Conservation (phyloP, 768 basidiomycete genomes). For the Lactarius hengduanensis region DNA sequence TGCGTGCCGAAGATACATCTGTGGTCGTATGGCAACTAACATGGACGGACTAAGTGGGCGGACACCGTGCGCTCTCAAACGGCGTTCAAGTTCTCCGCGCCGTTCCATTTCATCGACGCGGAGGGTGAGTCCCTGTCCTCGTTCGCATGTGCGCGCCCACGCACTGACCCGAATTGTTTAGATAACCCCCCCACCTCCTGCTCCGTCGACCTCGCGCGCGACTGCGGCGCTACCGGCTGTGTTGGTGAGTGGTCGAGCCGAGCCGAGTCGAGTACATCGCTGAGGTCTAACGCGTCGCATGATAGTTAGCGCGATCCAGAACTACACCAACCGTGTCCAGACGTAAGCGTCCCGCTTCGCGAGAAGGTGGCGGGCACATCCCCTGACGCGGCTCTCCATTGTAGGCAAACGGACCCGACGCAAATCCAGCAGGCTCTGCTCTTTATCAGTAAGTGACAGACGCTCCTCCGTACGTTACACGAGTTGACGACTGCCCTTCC, state of each 20-base stretch:
- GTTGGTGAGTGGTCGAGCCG: slow-evolving; percentile 31
- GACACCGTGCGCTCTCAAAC: slow-evolving; percentile 45
- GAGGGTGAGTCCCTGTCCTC: slow-evolving; percentile 31
- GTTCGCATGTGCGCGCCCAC: background rate
- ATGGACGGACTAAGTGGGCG: slow-evolving; percentile 45
- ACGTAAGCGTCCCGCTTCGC: slow-evolving; percentile 27
- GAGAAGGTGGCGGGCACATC: background rate
- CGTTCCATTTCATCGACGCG: slow-evolving; percentile 52
- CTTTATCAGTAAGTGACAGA: slow-evolving; percentile 41
- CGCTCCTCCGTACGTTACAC: background rate
- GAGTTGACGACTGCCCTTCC: background rate
- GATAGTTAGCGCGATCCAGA: slow-evolving; percentile 54
- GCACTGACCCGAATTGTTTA: slow-evolving; percentile 3
- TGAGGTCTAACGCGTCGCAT: background rate
- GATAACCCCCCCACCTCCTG: slow-evolving; percentile 48
- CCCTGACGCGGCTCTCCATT: background rate
- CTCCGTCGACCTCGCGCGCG: slow-evolving; percentile 47
- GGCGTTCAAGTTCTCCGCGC: slow-evolving; percentile 33
- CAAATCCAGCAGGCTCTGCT: slow-evolving; percentile 53
- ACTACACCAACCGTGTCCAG: slow-evolving; percentile 52
- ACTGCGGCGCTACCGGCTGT: slow-evolving; percentile 41
- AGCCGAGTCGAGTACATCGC: background rate
- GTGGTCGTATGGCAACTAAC: background rate
- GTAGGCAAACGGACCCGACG: slow-evolving; percentile 37
- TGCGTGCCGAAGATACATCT: slow-evolving; percentile 30